Evolutionary conservation across 768 basidiomycete genomes (phyloP).

Genomic region (Lactarius indigo): DNA sequence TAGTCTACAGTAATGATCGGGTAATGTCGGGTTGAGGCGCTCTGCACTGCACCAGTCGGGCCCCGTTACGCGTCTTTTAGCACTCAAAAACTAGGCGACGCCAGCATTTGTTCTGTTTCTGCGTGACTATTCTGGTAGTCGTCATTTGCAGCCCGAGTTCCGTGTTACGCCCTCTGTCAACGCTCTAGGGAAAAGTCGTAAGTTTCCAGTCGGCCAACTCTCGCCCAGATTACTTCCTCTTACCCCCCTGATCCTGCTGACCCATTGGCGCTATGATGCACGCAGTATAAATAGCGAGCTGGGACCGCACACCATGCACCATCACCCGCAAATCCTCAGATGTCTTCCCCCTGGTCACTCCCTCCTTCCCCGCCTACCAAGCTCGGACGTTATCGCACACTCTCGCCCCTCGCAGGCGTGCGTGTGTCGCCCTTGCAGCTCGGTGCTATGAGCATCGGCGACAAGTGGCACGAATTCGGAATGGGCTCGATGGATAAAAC

Average conservation of each 20-base stretch:
- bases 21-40: not conserved
- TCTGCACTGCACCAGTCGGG: not conserved
- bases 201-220: not conserved
- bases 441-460: slow-evolving; percentile 48
- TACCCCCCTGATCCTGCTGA: too few relatives aligned
- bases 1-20: not conserved
- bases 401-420: slow-evolving; percentile 41
- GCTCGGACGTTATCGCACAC: slow-evolving; percentile 37
- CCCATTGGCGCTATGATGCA: too few relatives aligned
- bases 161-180: not conserved
- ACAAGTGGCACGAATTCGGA: slow-evolving; percentile 37
- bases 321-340: not conserved
- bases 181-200: not conserved
- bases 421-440: slow-evolving; percentile 48
- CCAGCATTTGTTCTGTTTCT: not conserved
- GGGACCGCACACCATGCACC: not conserved
- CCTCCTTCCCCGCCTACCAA: slow-evolving; percentile 8
- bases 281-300: not conserved
- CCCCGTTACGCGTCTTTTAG: not conserved
- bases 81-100: too few relatives aligned
- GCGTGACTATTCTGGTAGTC: not conserved
- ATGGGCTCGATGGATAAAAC: slow-evolving; percentile 46
- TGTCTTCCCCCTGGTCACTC: not conserved
- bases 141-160: not conserved
- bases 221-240: too few relatives aligned